Evolutionary conservation across 2,329 filamentous ascomycete genomes (phyloP).

Genomic region (Hypoxylon sp.): DNA sequence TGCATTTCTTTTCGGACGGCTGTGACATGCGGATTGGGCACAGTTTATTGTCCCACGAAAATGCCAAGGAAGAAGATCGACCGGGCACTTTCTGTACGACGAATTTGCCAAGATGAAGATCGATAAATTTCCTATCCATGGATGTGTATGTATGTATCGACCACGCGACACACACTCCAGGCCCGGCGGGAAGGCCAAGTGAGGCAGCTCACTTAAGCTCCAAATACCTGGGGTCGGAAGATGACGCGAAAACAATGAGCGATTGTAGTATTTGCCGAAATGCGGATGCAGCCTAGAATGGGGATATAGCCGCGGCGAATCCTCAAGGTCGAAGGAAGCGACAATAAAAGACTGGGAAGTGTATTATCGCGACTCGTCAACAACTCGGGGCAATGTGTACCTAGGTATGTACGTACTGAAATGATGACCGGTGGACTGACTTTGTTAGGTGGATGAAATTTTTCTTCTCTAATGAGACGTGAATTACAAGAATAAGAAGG

Average conservation of each 20-base stretch:
- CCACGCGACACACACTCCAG: conserved; percentile 18
- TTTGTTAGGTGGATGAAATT: conserved; percentile 15
- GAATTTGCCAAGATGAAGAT: conserved; percentile 41
- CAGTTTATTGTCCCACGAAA: conserved; percentile 24
- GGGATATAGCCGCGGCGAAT: conserved; percentile 37
- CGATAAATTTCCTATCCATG: conserved; percentile 32
- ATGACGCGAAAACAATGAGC: conserved; percentile 36
- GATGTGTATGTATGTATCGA: background rate
- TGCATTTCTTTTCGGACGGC: conserved; percentile 23
- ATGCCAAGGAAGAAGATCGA: conserved; percentile 42
- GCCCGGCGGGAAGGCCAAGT: conserved; percentile 35
- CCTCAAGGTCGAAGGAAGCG: conserved; percentile 15
- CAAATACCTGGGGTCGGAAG: conserved; percentile 18
- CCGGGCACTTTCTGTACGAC: conserved; percentile 32
- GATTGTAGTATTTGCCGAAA: conserved; percentile 36
- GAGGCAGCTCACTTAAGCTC: conserved; percentile 46
- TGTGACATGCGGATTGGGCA: conserved; percentile 33
- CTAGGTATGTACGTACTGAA: conserved; percentile 4
- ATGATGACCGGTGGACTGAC: conserved; percentile 16
- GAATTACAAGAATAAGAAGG: conserved; percentile 16
- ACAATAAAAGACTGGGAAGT: background rate
- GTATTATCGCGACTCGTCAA: background rate
- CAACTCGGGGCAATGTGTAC: conserved; percentile 4
- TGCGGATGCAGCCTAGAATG: conserved; percentile 15
- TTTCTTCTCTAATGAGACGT: conserved; percentile 20